Evolutionary conservation across 805 yeast species (phyloP).

Genomic region (Saitoella complicata): DNA sequence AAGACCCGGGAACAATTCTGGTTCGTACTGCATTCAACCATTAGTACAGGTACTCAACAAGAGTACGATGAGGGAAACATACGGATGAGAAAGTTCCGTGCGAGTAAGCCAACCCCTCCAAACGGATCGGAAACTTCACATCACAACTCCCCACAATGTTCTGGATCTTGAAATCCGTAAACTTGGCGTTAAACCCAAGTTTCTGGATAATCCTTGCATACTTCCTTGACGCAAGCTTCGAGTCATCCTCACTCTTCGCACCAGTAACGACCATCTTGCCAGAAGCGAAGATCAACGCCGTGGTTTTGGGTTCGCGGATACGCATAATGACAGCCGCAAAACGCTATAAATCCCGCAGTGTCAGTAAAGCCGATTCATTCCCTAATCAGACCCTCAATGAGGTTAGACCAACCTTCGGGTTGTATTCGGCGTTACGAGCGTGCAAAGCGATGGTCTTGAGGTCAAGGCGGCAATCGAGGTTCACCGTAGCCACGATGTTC

Average conservation of each 20-base stretch:
- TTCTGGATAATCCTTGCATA: slow-evolving; percentile 97
- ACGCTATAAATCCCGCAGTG: slow-evolving; percentile 29
- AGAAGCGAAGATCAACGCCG: slow-evolving; percentile 93
- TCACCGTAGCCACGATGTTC: slow-evolving; percentile 95
- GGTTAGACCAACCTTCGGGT: slow-evolving; percentile 41
- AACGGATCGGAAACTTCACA: slow-evolving; percentile 90
- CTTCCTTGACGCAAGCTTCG: slow-evolving; percentile 93
- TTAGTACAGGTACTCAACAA: neutral
- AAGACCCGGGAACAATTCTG: slow-evolving; percentile 93
- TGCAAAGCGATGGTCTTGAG: slow-evolving; percentile 93
- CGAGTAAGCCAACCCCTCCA: slow-evolving; percentile 93
- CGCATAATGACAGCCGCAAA: slow-evolving; percentile 99
- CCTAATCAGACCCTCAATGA: neutral
- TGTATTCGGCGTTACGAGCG: slow-evolving; percentile 97
- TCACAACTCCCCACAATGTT: slow-evolving; percentile 98
- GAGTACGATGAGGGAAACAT: neutral
- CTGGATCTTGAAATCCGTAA: slow-evolving; percentile 94
- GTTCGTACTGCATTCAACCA: slow-evolving; percentile 44
- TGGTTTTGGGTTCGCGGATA: slow-evolving; percentile 95
- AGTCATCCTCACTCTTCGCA: slow-evolving; percentile 96
- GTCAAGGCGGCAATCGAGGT: slow-evolving; percentile 87
- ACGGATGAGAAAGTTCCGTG: slow-evolving; percentile 93
- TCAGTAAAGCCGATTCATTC: neutral
- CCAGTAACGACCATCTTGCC: slow-evolving; percentile 99
- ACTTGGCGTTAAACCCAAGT: slow-evolving; percentile 93